Base-by-base conservation (phyloP, 2,329 filamentous ascomycete species). In the Phaeophleospora eucalypticola region DNA sequence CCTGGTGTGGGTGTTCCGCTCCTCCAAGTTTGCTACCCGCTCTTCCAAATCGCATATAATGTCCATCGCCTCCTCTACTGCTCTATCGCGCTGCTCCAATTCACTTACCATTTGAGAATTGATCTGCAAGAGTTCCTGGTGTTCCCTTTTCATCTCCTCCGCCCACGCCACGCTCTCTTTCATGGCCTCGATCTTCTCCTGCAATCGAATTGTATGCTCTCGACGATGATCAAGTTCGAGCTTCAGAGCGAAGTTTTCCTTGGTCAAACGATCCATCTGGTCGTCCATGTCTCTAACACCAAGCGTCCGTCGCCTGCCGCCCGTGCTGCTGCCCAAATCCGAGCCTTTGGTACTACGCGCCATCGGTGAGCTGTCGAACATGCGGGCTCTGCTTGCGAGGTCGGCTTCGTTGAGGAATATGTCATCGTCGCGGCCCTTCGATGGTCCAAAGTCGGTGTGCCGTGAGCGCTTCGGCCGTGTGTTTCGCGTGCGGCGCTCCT, bases 211-310 rank as follows among this genome's bases (percentile, higher is more conserved):
- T 58, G 85, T 82, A 43, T 78, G 75, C 65, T 88, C 79, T 20
- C 84, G 75, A 4, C 83, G 76, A 60, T 88, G 83, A 56, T 78
- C 86, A 1, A 89, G 66, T 61, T 88, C 84, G 24, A 88, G 71
- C 64, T 89, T 88, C 35, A 89, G 73, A 55, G 87, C 84, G 56
- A 88, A 89, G 59, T 88, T 89, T 66, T 87, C 80, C 62, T 89
- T 89, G 64, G 84, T 81, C 17, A 88, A 68, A 1, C 74, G 82
- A 3, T 84, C 85, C 43, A 87, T 68, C 44, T 82, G 79, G 76
- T 85, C 58, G 41, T 87, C 83, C 71, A 84, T 82, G 57, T 86
- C 83, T 60, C 84, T 83, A 4, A 81, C 68, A 2, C 83, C 82
- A 65, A 84, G 49, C 9, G 58, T 45, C 24, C 60, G 57, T n/a